Evolutionary conservation across 148 eudicot genomes (phyloP).

Genomic region (Rhododendron molle): DNA sequence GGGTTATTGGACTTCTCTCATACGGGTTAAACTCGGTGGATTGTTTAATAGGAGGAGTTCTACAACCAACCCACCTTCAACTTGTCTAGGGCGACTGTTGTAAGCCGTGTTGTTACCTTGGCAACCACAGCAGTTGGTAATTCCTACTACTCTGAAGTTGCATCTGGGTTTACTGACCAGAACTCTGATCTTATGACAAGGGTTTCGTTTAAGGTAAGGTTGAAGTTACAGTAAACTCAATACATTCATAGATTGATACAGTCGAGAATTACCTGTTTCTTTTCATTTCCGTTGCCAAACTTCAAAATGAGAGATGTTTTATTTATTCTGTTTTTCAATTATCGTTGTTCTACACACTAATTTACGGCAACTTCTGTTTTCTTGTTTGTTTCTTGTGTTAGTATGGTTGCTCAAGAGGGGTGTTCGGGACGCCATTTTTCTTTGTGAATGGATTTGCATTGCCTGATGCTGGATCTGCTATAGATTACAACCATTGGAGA

Average conservation of each 20-base stretch:
- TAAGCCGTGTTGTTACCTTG: slow-evolving; percentile 31
- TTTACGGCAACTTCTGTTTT: background rate
- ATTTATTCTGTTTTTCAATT: background rate
- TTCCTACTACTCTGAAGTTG: slow-evolving; percentile 34
- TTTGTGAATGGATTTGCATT: slow-evolving; percentile 65
- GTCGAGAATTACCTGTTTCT: background rate
- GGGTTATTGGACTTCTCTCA: background rate
- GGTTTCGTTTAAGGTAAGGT: slow-evolving; percentile 76
- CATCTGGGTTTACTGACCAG: slow-evolving; percentile 55
- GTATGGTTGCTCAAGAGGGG: slow-evolving; percentile 90
- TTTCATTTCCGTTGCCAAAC: background rate
- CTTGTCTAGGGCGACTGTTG: slow-evolving; percentile 39
- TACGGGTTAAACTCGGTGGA: background rate
- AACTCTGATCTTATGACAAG: slow-evolving; percentile 61
- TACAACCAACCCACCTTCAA: slow-evolving; percentile 49
- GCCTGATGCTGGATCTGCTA: slow-evolving; percentile 55
- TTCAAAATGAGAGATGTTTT: background rate
- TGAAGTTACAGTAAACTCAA: background rate
- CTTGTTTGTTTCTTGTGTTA: slow-evolving; percentile 18
- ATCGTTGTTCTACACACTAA: too few relatives aligned
- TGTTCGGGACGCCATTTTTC: slow-evolving; percentile 72
- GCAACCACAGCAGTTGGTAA: slow-evolving; percentile 40
- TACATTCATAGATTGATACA: background rate
- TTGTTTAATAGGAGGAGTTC: slow-evolving; percentile 48
- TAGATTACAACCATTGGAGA: slow-evolving; percentile 62